Percentiles rank a stretch among this genome's conserved stretches.
phyloP scores from a whole-genome alignment of 495 filamentous ascomycete genomes.

The Penicillium simplicissimum region DNA sequence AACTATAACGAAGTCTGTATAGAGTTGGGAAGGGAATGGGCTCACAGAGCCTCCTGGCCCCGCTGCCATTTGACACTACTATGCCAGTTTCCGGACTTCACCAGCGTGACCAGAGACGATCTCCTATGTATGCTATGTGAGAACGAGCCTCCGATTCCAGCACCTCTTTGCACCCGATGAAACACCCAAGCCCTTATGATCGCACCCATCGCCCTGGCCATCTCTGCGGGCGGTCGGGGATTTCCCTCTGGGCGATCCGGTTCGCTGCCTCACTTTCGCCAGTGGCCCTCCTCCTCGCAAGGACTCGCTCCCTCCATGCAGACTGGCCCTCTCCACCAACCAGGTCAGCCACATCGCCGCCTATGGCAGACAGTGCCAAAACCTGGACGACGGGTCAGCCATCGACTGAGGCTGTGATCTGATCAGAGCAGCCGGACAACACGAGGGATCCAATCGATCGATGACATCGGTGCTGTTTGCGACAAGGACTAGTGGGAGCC shows the following conservation, averaged over 20 bases:
- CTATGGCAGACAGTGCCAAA: neutral
- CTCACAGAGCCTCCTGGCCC: too few relatives aligned
- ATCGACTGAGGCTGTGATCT: neutral
- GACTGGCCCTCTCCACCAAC: conserved; percentile 8
- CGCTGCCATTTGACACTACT: too few relatives aligned
- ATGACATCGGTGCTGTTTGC: neutral
- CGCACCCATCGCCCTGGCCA: neutral
- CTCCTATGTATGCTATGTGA: neutral
- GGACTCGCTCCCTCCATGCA: neutral
- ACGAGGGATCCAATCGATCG: neutral
- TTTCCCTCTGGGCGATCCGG: conserved; percentile 37
- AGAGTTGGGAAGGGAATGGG: neutral
- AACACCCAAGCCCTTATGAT: neutral
- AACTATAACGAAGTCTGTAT: neutral
- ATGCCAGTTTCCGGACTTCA: too few relatives aligned
- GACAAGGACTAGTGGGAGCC: neutral
- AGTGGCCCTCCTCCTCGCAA: conserved; percentile 5
- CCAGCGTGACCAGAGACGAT: too few relatives aligned
- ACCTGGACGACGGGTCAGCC: neutral
- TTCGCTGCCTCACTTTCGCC: conserved; percentile 49
- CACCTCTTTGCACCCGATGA: neutral
- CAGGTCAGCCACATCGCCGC: conserved; percentile 1
- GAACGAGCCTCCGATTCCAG: neutral
- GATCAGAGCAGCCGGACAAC: neutral
- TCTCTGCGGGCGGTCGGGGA: conserved; percentile 19